Evolutionary conservation across 2,329 filamentous ascomycete species (phyloP).

Genomic region (Aureobasidium vineae): DNA sequence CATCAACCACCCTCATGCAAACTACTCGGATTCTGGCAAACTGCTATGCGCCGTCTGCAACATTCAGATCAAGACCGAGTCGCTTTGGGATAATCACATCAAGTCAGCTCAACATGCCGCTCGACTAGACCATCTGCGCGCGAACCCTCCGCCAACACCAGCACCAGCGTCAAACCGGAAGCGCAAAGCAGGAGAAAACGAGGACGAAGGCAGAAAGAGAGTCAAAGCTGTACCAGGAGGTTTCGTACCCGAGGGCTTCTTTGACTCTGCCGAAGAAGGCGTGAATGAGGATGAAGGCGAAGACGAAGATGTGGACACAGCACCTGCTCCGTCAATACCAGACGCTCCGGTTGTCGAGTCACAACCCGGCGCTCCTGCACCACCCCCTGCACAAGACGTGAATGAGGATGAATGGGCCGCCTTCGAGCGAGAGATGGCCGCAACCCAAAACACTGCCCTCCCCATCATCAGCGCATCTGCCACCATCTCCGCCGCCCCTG

Average conservation of each 20-base stretch:
- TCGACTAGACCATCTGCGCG: constrained; percentile 38
- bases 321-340: constrained; percentile 14
- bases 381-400: constrained; percentile 36
- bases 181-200: constrained; percentile 48
- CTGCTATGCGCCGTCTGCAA: constrained; percentile 67
- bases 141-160: constrained; percentile 32
- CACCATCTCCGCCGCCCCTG: constrained; percentile 48
- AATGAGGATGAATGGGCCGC: constrained; percentile 84
- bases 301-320: neutral
- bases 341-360: constrained; percentile 1
- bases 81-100: constrained; percentile 64
- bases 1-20: constrained; percentile 66
- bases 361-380: neutral
- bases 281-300: neutral
- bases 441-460: constrained; percentile 33
- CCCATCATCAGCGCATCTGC: constrained; percentile 35
- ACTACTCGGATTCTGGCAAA: constrained; percentile 66
- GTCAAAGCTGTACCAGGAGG: constrained; percentile 25
- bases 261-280: constrained; percentile 38
- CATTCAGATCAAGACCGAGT: constrained; percentile 62
- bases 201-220: constrained; percentile 30
- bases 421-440: constrained; percentile 77
- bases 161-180: constrained; percentile 47
- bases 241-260: constrained; percentile 26
- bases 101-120: constrained; percentile 51